A percentile compares a stretch with the other conserved stretches of the same genome.
Evolutionary conservation across 2,329 filamentous ascomycete genomes (phyloP).

Genomic region (Colletotrichum chrysophilum): DNA sequence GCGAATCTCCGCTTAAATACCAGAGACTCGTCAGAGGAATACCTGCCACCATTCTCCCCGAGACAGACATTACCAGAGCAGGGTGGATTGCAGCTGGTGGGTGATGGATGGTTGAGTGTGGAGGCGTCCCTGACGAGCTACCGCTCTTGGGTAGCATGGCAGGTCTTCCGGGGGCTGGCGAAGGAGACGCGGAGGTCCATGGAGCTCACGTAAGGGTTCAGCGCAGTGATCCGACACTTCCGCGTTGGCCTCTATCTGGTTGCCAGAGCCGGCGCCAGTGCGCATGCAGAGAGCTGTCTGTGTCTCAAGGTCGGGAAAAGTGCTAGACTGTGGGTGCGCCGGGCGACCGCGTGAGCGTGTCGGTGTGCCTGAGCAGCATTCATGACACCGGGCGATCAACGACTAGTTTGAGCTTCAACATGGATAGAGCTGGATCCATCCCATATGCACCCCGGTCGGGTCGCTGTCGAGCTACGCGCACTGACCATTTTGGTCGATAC

Average conservation of each 20-base stretch:
- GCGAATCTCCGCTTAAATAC: neutral
- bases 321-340: neutral
- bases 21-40: neutral
- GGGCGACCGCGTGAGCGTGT: neutral
- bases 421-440: slow-evolving; percentile 16
- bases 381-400: slow-evolving; percentile 18
- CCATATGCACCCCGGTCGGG: slow-evolving; percentile 19
- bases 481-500: neutral
- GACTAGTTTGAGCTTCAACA: slow-evolving; percentile 20
- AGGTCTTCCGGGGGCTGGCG: neutral
- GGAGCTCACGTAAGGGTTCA: neutral
- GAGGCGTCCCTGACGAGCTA: neutral
- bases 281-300: slow-evolving; percentile 7
- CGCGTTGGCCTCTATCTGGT: slow-evolving; percentile 5
- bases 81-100: neutral
- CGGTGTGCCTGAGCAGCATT: slow-evolving; percentile 17
- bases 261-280: neutral
- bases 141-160: neutral
- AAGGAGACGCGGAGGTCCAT: neutral
- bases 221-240: slow-evolving; percentile 8
- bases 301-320: neutral
- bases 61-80: neutral
- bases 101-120: neutral
- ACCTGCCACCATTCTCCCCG: neutral
- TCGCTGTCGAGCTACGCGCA: slow-evolving; percentile 2